Percentiles rank a stretch among this genome's conserved stretches.
Evolutionary conservation across 805 yeast species (phyloP).

Genomic region (Pichia californica): DNA sequence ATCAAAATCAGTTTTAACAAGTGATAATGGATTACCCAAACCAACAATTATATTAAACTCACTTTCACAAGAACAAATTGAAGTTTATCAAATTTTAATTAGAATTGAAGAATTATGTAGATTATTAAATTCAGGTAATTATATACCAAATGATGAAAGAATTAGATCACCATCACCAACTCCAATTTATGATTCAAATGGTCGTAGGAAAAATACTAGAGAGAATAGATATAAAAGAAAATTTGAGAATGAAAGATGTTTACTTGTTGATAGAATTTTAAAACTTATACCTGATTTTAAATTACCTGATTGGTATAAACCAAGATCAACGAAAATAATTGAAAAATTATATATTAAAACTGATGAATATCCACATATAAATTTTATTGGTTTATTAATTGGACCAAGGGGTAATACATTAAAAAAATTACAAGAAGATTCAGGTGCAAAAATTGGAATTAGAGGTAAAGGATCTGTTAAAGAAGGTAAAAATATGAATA

Average conservation of each 20-base stretch:
- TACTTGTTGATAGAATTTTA: conserved; percentile 68
- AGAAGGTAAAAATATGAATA: conserved; percentile 64
- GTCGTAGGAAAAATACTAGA: conserved; percentile 81
- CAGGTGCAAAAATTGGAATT: conserved; percentile 86
- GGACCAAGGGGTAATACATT: conserved; percentile 97
- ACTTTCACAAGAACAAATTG: conserved; percentile 71
- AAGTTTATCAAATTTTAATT: conserved; percentile 60
- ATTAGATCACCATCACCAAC: conserved; percentile 80
- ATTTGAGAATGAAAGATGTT: conserved; percentile 74
- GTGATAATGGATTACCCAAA: conserved; percentile 10
- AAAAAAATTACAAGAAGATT: conserved; percentile 68
- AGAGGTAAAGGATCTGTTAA: conserved; percentile 96
- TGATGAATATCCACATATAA: conserved; percentile 81
- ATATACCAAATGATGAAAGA: conserved; percentile 41
- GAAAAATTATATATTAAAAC: conserved; percentile 86
- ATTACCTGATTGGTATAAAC: conserved; percentile 72
- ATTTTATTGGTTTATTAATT: conserved; percentile 81
- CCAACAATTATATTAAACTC: conserved; percentile 20
- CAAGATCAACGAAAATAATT: conserved; percentile 51
- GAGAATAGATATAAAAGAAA: conserved; percentile 56
- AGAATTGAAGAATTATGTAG: conserved; percentile 77
- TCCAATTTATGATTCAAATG: conserved; percentile 78
- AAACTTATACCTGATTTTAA: conserved; percentile 65
- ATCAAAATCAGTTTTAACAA: conserved; percentile 8
- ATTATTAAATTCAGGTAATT: conserved; percentile 34